Evolutionary conservation across 768 basidiomycete genomes (phyloP).

Genomic region (Naganishia onofrii): DNA sequence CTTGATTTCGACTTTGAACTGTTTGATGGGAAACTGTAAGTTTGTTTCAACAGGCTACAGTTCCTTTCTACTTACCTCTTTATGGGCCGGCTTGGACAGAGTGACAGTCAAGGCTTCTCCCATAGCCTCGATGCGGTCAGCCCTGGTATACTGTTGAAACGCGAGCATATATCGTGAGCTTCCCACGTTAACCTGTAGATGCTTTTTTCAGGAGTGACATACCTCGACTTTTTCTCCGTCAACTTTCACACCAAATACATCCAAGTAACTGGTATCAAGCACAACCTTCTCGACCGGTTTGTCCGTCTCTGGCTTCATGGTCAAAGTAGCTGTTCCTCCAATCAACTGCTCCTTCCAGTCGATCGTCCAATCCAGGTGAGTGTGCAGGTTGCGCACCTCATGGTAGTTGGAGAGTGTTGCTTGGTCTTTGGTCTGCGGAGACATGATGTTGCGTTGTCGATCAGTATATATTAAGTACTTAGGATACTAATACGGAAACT

Average conservation of each 20-base stretch:
- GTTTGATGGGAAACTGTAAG: conserved; percentile 36
- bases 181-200: background rate
- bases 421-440: conserved; percentile 45
- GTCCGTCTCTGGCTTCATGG: conserved; percentile 60
- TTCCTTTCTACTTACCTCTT: conserved; percentile 23
- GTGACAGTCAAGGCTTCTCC: conserved; percentile 70
- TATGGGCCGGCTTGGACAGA: conserved; percentile 55
- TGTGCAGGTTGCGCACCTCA: conserved; percentile 64
- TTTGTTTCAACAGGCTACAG: background rate
- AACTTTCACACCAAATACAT: conserved; percentile 60
- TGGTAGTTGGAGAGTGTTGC: conserved; percentile 79
- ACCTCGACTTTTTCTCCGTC: conserved; percentile 59
- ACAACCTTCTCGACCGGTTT: conserved; percentile 53
- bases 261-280: conserved; percentile 72
- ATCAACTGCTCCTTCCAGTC: conserved; percentile 67
- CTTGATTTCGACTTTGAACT: conserved; percentile 57
- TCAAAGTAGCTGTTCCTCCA: conserved; percentile 66
- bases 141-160: conserved; percentile 30
- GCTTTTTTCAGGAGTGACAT: conserved; percentile 37
- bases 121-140: conserved; percentile 58
- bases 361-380: conserved; percentile 73
- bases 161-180: too few relatives aligned
- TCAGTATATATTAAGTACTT: conserved; percentile 1
- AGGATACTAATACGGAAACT: background rate
- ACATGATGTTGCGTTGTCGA: conserved; percentile 53